Percentiles rank a stretch among this genome's conserved stretches.
Evolutionary conservation across 2,329 filamentous ascomycete species (phyloP).

Genomic region (Myriosclerotinia duriaeana): DNA sequence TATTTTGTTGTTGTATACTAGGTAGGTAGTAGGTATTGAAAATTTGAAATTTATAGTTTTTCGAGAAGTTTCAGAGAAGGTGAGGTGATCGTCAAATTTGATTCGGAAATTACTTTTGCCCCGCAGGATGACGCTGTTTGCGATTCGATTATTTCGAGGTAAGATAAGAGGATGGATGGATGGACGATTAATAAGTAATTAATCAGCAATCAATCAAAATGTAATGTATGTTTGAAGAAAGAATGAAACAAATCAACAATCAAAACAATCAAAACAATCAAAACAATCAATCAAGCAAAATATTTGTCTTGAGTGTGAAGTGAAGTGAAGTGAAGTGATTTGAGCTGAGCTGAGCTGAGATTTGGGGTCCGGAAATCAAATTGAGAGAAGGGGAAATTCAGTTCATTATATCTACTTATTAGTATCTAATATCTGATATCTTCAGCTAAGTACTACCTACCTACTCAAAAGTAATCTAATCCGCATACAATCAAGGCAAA

Average conservation of each 20-base stretch:
- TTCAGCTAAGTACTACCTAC: neutral
- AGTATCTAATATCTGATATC: neutral
- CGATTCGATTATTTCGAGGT: neutral
- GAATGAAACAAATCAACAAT: neutral
- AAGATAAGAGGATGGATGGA: neutral
- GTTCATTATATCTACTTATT: constrained; percentile 2
- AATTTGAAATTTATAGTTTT: neutral
- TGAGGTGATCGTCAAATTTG: too few relatives aligned
- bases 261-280: neutral
- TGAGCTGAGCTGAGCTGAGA: neutral
- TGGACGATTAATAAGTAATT: neutral
- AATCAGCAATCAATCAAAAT: neutral
- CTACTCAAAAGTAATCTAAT: neutral
- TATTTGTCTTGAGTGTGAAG: neutral
- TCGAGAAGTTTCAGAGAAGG: too few relatives aligned
- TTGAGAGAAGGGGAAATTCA: neutral
- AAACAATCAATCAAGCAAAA: neutral
- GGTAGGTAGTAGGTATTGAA: too few relatives aligned
- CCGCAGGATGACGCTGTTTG: constrained; percentile 10
- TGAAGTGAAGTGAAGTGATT: neutral
- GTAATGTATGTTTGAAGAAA: neutral
- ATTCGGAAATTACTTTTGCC: neutral
- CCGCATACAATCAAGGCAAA: constrained; percentile 12
- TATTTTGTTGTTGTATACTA: too few relatives aligned
- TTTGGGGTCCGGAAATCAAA: neutral